phyloP scores from a whole-genome alignment of 768 basidiomycete species.

The Sporobolomyces pararoseus region DNA sequence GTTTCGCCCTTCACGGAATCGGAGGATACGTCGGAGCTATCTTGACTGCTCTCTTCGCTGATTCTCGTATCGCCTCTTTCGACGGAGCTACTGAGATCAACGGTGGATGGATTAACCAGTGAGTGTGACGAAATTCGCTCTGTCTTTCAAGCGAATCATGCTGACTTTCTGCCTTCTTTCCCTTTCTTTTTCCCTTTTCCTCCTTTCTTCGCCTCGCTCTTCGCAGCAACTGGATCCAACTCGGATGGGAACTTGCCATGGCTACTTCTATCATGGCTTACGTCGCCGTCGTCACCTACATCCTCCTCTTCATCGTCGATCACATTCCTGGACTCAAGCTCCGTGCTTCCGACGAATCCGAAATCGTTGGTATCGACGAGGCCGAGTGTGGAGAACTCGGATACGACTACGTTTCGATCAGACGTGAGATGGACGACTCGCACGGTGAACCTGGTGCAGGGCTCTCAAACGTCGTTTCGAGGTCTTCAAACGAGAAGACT shows the following conservation, averaged over 20 bases:
- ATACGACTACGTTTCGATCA: constrained; percentile 36
- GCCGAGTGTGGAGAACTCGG: constrained; percentile 72
- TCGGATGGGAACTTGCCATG: constrained; percentile 72
- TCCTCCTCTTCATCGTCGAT: constrained; percentile 63
- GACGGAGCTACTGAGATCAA: constrained; percentile 62
- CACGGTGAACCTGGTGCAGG: constrained; percentile 15
- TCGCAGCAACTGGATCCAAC: constrained; percentile 65
- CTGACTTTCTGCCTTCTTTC: constrained; percentile 39
- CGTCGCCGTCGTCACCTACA: constrained; percentile 47
- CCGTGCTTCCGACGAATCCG: constrained; percentile 55
- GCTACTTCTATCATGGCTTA: constrained; percentile 60
- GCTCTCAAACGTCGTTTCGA: constrained; percentile 15
- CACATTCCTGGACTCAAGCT: constrained; percentile 58
- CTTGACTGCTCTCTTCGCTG: constrained; percentile 70
- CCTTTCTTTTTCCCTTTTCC: too few species aligned
- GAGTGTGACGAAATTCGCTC: too few species aligned
- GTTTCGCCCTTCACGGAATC: constrained; percentile 85
- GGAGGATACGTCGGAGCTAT: constrained; percentile 65
- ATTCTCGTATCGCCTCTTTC: constrained; percentile 60
- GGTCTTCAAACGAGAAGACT: constrained; percentile 29
- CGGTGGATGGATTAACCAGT: constrained; percentile 74
- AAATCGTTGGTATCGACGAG: constrained; percentile 77
- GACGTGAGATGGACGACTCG: constrained; percentile 40
- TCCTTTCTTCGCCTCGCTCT: constrained; percentile 60
- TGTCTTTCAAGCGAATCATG: too few species aligned